phyloP scores from a whole-genome alignment of 768 basidiomycete genomes.

The Mycena leptocephala region DNA sequence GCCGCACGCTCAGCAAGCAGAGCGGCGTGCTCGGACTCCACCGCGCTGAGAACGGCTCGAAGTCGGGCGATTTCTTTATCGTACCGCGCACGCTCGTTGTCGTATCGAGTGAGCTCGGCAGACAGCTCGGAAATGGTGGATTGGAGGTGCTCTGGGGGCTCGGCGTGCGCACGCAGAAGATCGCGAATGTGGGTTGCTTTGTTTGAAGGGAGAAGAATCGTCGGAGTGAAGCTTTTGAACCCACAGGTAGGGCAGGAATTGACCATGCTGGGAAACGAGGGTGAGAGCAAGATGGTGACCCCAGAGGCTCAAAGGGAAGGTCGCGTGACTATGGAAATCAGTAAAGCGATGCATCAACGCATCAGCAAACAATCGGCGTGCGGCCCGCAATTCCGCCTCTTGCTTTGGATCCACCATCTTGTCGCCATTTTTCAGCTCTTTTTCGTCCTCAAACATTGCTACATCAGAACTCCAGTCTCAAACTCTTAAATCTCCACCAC shows the following conservation, averaged over 20 bases:
- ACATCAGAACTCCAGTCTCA: too few relatives aligned
- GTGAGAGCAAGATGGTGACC: slow-evolving; percentile 14
- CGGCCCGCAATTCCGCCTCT: too few relatives aligned
- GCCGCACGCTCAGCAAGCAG: slow-evolving; percentile 15
- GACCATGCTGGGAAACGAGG: slow-evolving; percentile 19
- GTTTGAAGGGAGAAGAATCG: slow-evolving; percentile 12
- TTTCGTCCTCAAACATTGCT: too few relatives aligned
- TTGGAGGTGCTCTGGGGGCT: slow-evolving; percentile 21
- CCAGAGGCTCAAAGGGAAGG: too few relatives aligned
- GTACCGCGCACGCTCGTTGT: slow-evolving; percentile 21
- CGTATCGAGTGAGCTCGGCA: slow-evolving; percentile 26
- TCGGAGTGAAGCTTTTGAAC: slow-evolving; percentile 26
- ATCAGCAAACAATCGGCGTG: too few relatives aligned
- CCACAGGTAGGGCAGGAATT: slow-evolving; percentile 23
- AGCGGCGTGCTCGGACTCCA: slow-evolving; percentile 6
- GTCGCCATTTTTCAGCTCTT: too few relatives aligned
- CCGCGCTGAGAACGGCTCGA: slow-evolving; percentile 5
- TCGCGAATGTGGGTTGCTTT: slow-evolving; percentile 15
- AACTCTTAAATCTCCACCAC: too few relatives aligned
- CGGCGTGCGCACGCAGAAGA: slow-evolving; percentile 24
- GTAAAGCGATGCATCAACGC: too few relatives aligned
- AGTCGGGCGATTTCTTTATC: slow-evolving; percentile 22
- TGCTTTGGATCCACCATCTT: too few relatives aligned
- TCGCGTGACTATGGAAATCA: too few relatives aligned
- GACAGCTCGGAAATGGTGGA: slow-evolving; percentile 28